These are phyloP conservation scores for Colletotrichum horii DNA, from an alignment of 2,329 filamentous ascomycete species.

Conservation along the genomic window DNA sequence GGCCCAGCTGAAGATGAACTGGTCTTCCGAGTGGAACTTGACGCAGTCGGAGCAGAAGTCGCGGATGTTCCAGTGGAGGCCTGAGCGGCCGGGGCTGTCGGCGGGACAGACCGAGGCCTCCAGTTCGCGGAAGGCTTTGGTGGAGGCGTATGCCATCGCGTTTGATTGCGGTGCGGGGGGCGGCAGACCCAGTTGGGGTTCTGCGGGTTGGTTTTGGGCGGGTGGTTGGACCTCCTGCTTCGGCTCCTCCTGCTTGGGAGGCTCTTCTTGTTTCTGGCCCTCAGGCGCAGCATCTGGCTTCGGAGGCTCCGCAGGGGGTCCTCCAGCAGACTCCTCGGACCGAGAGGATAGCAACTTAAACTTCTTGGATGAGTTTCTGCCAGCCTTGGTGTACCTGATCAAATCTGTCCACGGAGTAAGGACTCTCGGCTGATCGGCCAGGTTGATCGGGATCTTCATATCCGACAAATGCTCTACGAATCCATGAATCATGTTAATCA, in stretches of 20 bases:
- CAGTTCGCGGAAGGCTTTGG: slow-evolving; percentile 44
- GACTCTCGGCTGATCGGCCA: slow-evolving; percentile 76
- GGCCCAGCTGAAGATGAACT: slow-evolving; percentile 71
- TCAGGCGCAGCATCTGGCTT: background rate
- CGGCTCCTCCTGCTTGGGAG: background rate
- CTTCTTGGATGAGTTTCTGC: slow-evolving; percentile 30
- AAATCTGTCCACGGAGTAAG: slow-evolving; percentile 72
- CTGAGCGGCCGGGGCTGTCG: slow-evolving; percentile 62
- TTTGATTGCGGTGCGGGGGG: background rate
- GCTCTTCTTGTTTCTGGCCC: background rate
- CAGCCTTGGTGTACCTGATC: slow-evolving; percentile 31
- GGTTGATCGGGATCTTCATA: slow-evolving; percentile 86
- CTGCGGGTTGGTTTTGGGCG: background rate
- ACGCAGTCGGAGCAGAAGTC: slow-evolving; percentile 70
- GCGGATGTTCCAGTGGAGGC: slow-evolving; percentile 67
- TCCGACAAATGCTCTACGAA: slow-evolving; percentile 79
- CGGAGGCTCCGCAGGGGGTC: slow-evolving; percentile 12
- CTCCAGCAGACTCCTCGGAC: slow-evolving; percentile 31
- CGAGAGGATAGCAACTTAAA: slow-evolving; percentile 57
- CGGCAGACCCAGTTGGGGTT: background rate
- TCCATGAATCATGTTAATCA: slow-evolving; percentile 69
- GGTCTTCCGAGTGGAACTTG: slow-evolving; percentile 67
- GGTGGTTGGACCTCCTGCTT: background rate
- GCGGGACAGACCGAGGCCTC: slow-evolving; percentile 63
- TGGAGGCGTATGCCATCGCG: background rate